Base-by-base conservation (phyloP, 2,329 filamentous ascomycete species). In the Colletotrichum tanaceti region DNA sequence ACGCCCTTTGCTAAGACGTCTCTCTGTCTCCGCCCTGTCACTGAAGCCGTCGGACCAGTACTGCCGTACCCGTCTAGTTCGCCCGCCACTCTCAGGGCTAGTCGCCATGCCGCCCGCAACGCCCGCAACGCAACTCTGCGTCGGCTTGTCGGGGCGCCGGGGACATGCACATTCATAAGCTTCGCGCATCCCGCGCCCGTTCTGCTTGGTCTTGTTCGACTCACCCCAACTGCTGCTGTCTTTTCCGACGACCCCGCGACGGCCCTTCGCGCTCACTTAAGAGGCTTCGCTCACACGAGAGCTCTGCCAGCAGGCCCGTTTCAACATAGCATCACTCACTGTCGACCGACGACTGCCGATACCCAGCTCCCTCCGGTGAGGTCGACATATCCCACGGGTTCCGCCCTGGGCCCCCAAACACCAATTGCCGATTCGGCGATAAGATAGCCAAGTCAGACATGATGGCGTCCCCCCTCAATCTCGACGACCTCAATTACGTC, bases 401-500 rank as follows among this genome's bases (percentile, higher is more conserved):
- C 4, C 53, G 44, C 38, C 43, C 41, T 43, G 24, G 41, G 28
- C 24, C 16, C 43, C 11, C 32, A 35, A 10, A 9, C 10, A 9
- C 38, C 58, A 53, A 68, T 63, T 64, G 22, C 60, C 49, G 39
- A 53, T 52, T 66, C 66, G 62, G 62, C 55, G 53, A 47, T 54
- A 50, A 65, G 54, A 66, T 39, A 47, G 22, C 62, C 20, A 32
- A 43, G 62, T 44, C 24, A 14, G 35, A 44, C 47, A 62, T 58
- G n/a, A 71, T 65, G 65, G 66, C 60, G 39, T 57, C 55, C 60
- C 78, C 77, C 70, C 73, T 81, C 75, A 78, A 85, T 72, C 79
- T 82, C 71, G 79, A 84, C 73, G 73, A 74, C 49, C 76, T 83
- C 65, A 77, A 82, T 74, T 86, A 86, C 73, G 74, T 82, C 58